Evolutionary conservation across 768 basidiomycete species (phyloP).

Genomic region (Russula sp.): DNA sequence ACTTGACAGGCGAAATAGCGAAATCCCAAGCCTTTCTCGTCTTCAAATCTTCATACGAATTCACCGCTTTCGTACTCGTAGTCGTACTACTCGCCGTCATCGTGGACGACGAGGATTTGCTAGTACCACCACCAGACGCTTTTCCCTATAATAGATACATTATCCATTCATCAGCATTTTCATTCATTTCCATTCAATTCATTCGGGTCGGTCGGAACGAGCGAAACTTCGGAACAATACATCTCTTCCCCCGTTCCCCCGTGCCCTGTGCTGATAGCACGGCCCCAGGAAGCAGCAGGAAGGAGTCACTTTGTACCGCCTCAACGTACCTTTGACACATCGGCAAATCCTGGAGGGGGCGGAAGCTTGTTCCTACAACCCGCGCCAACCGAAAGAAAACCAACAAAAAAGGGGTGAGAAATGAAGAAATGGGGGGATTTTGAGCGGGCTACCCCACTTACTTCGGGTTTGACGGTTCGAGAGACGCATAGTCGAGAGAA

Average conservation of each 20-base stretch:
- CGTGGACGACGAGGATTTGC: conserved; percentile 36
- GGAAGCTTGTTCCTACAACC: conserved; percentile 13
- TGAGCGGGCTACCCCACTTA: not conserved
- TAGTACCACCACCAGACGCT: conserved; percentile 29
- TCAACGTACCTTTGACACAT: conserved; percentile 11
- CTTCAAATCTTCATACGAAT: conserved; percentile 65
- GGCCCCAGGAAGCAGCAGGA: too few relatives aligned
- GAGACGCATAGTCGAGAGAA: conserved; percentile 19
- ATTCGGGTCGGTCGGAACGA: too few relatives aligned
- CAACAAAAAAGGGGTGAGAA: not conserved
- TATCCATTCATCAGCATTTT: not conserved
- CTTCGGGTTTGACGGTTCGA: conserved; percentile 18
- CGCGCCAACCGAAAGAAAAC: not conserved
- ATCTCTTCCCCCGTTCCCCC: too few relatives aligned
- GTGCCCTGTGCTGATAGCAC: too few relatives aligned
- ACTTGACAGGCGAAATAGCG: conserved; percentile 81
- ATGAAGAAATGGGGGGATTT: not conserved
- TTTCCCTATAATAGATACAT: conserved; percentile 39
- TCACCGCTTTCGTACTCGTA: conserved; percentile 38
- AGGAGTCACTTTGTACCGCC: not conserved
- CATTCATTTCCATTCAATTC: too few relatives aligned
- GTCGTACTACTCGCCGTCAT: not conserved
- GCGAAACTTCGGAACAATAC: too few relatives aligned
- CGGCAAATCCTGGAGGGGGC: conserved; percentile 23
- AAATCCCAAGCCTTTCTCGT: conserved; percentile 83